Evolutionary conservation across 192 early-diverging fungal species (phyloP).

Genomic region (Mortierella alpina): DNA sequence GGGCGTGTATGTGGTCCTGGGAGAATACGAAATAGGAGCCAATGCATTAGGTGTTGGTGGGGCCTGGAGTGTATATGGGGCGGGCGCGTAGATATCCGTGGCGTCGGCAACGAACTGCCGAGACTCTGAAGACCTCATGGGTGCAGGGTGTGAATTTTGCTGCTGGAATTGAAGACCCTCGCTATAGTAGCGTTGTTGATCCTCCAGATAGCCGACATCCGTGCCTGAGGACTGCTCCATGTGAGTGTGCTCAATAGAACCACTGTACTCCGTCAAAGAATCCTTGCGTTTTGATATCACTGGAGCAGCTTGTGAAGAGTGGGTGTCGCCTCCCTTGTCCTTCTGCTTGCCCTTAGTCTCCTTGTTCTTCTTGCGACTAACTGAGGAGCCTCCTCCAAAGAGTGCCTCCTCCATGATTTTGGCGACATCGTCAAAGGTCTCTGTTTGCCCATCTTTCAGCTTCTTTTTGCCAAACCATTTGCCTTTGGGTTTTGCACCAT

Average conservation of each 20-base stretch:
- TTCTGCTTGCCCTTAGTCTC: slow-evolving; percentile 5
- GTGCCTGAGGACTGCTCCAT: neutral
- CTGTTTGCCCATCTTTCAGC: slow-evolving; percentile 7
- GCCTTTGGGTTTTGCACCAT: slow-evolving; percentile 7
- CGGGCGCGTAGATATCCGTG: neutral
- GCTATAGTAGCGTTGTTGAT: neutral
- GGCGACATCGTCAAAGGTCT: slow-evolving; percentile 31
- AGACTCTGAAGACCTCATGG: neutral
- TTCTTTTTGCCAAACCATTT: slow-evolving; percentile 45
- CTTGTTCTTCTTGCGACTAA: slow-evolving; percentile 20
- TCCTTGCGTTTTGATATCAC: slow-evolving; percentile 10
- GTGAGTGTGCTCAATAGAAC: neutral
- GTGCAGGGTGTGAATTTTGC: neutral
- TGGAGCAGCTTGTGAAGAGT: neutral
- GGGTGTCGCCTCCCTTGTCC: neutral
- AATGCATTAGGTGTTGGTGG: slow-evolving; percentile 4
- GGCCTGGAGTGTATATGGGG: neutral
- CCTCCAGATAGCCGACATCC: neutral
- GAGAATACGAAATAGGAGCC: slow-evolving; percentile 19
- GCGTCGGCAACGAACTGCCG: neutral
- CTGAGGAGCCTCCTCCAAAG: slow-evolving; percentile 26
- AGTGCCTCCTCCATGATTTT: slow-evolving; percentile 46
- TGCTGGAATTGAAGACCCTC: neutral
- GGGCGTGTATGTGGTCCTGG: slow-evolving; percentile 25
- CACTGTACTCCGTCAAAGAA: slow-evolving; percentile 20